Base-by-base conservation (phyloP, 805 yeast genomes). In the Nakazawaea populi region DNA sequence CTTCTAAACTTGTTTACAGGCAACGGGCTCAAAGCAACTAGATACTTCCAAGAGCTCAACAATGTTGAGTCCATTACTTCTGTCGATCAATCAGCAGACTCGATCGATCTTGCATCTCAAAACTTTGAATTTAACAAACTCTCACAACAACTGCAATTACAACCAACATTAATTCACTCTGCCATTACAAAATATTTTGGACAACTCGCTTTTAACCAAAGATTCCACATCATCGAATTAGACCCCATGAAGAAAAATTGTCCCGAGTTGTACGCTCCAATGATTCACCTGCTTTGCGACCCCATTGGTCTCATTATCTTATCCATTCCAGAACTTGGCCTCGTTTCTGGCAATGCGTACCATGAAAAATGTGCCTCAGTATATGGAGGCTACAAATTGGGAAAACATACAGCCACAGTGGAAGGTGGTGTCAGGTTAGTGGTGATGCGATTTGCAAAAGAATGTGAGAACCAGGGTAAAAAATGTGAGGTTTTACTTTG, bases 321-420 rank as follows among this genome's bases (percentile, higher is more conserved):
- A 2, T 94, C 99, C 0, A 92, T 99, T 65, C 94, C 99, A 0
- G 99, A 94, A 69, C 76, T 95, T n/a, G 96, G 96, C 0, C 96
- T 94, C 1, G 73, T 94, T 47, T 98, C 98, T 0, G 99, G 99
- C 14, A 85, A 85, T 55, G 95, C 96, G 9, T 92, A 92, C 65
- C 97, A 98, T 0, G 99, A 94, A 60, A 94, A 94, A 67, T 92
- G 98, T 68, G 92, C 82, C 70, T 89, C 97, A 0, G 73, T 87
- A 12, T 94, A 94, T 64, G 98, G 98, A n/a, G 46, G 53, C n/a
- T 5, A 11, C 37, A 51, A 51, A 32, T n/a, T 51, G 42, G 98
- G 98, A 24, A 85, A 85, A 49, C 89, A 92, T 54, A 97, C 89
- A 60, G 83, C 90, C 27, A 85, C 92, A 24, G 98, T 94, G 68